Evolutionary conservation across 2,329 filamentous ascomycete genomes (phyloP).

Genomic region (Penicillium palitans): DNA sequence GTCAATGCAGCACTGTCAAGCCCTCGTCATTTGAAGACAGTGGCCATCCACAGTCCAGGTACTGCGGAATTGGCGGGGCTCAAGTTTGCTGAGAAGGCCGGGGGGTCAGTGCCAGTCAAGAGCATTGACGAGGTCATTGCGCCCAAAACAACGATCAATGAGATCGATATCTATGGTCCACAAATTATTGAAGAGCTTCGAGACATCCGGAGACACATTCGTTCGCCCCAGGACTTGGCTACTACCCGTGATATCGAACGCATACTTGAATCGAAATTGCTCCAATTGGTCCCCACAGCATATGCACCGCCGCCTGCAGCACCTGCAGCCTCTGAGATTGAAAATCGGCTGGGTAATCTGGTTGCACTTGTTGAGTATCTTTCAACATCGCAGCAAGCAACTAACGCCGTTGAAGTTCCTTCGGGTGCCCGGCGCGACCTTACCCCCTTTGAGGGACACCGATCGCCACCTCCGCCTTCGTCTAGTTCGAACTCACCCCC

Average conservation of each 20-base stretch:
- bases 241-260: not conserved
- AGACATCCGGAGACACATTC: not conserved
- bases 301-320: not conserved
- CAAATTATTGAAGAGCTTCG: not conserved
- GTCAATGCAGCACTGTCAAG: too few relatives aligned
- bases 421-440: not conserved
- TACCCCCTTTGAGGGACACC: slow-evolving; percentile 1
- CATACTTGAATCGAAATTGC: not conserved
- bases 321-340: not conserved
- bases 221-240: not conserved
- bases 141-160: not conserved
- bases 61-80: slow-evolving; percentile 1
- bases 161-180: not conserved
- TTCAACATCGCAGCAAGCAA: not conserved
- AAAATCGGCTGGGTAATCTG: not conserved
- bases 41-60: not conserved
- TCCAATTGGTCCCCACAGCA: not conserved
- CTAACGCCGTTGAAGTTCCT: not conserved
- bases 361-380: not conserved
- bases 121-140: slow-evolving; percentile 4
- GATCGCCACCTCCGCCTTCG: not conserved
- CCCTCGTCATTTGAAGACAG: not conserved
- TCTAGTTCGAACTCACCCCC: not conserved
- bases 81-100: not conserved
- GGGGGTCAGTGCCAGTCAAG: not conserved